Conservation (phyloP, 2,329 filamentous ascomycete species). For the Curvularia hawaiiensis region DNA sequence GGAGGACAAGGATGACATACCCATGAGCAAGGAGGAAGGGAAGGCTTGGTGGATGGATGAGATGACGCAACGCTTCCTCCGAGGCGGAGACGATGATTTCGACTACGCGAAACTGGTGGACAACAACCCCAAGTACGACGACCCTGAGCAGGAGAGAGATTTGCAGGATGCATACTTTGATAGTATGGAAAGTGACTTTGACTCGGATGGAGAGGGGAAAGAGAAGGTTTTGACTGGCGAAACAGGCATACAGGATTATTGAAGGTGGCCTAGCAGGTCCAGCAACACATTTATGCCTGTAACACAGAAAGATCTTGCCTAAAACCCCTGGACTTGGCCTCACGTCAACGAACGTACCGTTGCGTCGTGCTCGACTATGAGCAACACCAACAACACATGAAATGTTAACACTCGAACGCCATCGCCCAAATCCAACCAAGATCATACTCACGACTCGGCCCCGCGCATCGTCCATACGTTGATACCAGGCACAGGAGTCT, state of each 20-base stretch:
- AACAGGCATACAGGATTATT: constrained; percentile 57
- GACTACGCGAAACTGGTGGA: constrained; percentile 73
- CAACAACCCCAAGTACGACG: constrained; percentile 72
- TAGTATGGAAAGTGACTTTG: constrained; percentile 74
- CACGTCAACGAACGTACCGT: not conserved
- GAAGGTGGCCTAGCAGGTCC: constrained; percentile 23
- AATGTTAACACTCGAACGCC: constrained; percentile 66
- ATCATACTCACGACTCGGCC: constrained; percentile 19
- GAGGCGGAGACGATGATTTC: constrained; percentile 77
- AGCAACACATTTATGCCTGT: not conserved
- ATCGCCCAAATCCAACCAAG: constrained; percentile 52
- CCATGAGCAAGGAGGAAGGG: constrained; percentile 68
- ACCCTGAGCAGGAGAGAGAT: constrained; percentile 64
- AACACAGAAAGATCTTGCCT: not conserved
- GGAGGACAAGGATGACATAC: constrained; percentile 63
- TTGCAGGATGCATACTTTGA: constrained; percentile 80
- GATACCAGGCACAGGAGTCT: constrained; percentile 62
- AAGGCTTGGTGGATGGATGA: constrained; percentile 71
- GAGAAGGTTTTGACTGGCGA: constrained; percentile 50
- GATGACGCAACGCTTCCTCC: constrained; percentile 75
- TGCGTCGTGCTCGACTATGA: not conserved
- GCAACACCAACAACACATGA: constrained; percentile 1
- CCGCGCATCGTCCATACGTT: constrained; percentile 59
- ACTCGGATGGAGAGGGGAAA: constrained; percentile 52
- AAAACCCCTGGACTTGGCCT: not conserved